Conservation (phyloP, 2,329 filamentous ascomycete genomes). For the Talaromyces sp. region DNA sequence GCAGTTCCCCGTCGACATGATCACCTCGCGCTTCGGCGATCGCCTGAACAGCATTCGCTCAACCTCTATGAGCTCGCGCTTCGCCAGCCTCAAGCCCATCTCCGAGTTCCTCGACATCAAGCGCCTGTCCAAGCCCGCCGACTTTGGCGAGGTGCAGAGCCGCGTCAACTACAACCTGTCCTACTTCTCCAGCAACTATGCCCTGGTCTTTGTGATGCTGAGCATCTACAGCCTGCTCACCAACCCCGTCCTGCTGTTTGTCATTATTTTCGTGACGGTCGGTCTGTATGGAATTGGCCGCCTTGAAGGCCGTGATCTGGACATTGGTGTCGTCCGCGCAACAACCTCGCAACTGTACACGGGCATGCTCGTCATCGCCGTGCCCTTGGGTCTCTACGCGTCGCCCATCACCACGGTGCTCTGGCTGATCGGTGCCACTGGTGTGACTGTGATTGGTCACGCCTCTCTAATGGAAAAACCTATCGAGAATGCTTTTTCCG, state of each 20-base stretch:
- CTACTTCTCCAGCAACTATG: conserved; percentile 98
- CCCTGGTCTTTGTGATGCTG: conserved; percentile 87
- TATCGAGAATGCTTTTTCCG: conserved; percentile 99
- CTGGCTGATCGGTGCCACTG: conserved; percentile 94
- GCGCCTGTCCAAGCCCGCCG: conserved; percentile 87
- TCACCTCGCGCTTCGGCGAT: conserved; percentile 89
- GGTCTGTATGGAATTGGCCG: conserved; percentile 91
- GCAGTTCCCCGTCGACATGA: conserved; percentile 83
- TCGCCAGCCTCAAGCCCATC: conserved; percentile 85
- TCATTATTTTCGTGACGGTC: conserved; percentile 78
- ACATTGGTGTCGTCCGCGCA: conserved; percentile 74
- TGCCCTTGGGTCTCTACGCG: conserved; percentile 79
- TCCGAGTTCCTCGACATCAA: conserved; percentile 95
- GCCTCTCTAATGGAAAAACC: conserved; percentile 96
- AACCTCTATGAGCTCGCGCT: conserved; percentile 72
- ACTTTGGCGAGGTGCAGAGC: conserved; percentile 84
- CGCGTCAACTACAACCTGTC: conserved; percentile 95
- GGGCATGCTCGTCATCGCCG: conserved; percentile 70
- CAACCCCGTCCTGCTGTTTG: conserved; percentile 80
- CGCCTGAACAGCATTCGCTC: conserved; percentile 79
- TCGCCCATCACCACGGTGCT: conserved; percentile 80
- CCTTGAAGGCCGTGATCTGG: conserved; percentile 80
- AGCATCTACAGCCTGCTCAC: conserved; percentile 92
- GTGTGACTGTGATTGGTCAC: conserved; percentile 90
- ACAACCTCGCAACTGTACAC: conserved; percentile 94